Base-by-base conservation (phyloP, 805 yeast genomes). In the Wilhelminamyces savonicus region DNA sequence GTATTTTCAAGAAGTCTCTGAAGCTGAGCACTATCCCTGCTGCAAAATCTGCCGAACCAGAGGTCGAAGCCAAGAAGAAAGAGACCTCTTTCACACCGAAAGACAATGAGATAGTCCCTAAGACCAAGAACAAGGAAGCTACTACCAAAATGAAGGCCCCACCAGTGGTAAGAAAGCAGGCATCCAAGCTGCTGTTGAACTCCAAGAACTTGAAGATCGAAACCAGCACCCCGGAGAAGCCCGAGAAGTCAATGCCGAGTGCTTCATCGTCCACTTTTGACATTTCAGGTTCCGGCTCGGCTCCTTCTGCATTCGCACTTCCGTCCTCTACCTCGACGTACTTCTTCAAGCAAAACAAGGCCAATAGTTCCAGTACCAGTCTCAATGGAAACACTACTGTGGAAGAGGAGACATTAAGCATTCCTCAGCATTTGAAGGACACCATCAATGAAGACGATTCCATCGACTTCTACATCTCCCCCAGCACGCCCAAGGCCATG, bases 301-400 rank as follows among this genome's bases (percentile, higher is more conserved):
- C 53, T 14, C 64, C 66, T 6, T 50, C 57, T 28, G 62, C 71
- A 7, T 64, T 64, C 47, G 69, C 69, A n/a, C 50, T 63, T 39
- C 71, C 71, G 2, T 56, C 65, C 4, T 62, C 69, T 2, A 59
- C 68, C 0, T 61, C 69, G 1, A 53, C 50, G 17, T 49, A 59
- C 28, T 64, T 60, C 38, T 63, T 63, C 46, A 62, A 58, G 30
- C 58, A 46, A n/a, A 31, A 28, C 14, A 24, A 21, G 29, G 22
- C 29, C 16, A 15, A 29, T 2, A 27, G 31, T 10, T 23, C 37
- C 4, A 18, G 29, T 5, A 27, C 30, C 16, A 33, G 31, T 17
- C 16, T 29, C 12, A 21, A 21, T 3, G 28, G 20, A 2, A 16
- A 27, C 4, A 30, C 32, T n/a, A n/a, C n/a, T n/a, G n/a, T n/a